Evolutionary conservation across 371 early-diverging fungal genomes (phyloP).

Genomic region (Mucor piriformis): DNA sequence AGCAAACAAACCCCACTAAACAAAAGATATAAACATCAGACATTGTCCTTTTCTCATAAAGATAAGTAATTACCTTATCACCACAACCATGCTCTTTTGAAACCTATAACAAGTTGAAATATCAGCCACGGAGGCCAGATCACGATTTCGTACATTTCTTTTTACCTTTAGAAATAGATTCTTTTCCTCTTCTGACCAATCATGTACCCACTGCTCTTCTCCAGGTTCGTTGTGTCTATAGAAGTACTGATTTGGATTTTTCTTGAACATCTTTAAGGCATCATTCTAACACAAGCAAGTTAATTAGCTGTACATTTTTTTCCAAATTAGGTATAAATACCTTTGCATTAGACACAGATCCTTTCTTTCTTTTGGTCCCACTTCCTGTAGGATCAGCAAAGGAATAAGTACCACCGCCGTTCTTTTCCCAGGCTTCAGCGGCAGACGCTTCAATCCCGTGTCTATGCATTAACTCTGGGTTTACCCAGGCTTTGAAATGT

Average conservation of each 20-base stretch:
- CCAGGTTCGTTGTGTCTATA: conserved; percentile 78
- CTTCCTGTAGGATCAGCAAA: conserved; percentile 64
- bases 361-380: conserved; percentile 33
- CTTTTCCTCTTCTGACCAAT: conserved; percentile 72
- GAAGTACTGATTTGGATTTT: conserved; percentile 77
- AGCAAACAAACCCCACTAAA: conserved; percentile 73
- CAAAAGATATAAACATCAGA: not conserved
- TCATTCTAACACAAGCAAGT: conserved; percentile 31
- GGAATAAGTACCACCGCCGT: conserved; percentile 76
- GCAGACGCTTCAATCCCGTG: conserved; percentile 63
- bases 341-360: conserved; percentile 38
- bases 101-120: conserved; percentile 19
- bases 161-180: conserved; percentile 56
- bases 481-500: conserved; percentile 70
- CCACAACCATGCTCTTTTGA: conserved; percentile 60
- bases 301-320: conserved; percentile 4
- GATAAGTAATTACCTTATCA: conserved; percentile 46
- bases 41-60: not conserved
- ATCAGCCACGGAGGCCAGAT: conserved; percentile 4
- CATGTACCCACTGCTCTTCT: conserved; percentile 74
- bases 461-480: conserved; percentile 55
- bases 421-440: conserved; percentile 72
- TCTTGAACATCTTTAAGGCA: conserved; percentile 68
- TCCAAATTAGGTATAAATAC: conserved; percentile 9
- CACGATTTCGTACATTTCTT: not conserved